phyloP scores from a whole-genome alignment of 495 filamentous ascomycete genomes.

The Aspergillus hancockii region DNA sequence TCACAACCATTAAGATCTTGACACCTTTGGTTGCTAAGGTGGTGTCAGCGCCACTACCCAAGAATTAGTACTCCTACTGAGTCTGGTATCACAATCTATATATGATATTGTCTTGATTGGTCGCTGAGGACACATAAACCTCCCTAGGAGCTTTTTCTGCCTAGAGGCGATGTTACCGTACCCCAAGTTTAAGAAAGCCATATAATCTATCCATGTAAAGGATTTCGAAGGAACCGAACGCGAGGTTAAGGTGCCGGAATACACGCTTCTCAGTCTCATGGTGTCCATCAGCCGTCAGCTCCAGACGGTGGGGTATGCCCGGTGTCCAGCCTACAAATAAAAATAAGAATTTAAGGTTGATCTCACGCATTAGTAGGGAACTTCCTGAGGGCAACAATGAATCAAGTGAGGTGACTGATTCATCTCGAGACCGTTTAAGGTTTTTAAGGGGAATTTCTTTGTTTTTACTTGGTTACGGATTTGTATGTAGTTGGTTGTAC shows the following conservation, averaged over 20 bases:
- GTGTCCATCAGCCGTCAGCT: background rate
- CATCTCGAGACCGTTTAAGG: background rate
- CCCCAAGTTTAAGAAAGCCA: background rate
- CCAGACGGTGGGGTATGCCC: background rate
- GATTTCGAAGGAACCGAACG: no score
- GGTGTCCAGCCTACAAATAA: background rate
- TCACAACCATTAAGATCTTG: background rate
- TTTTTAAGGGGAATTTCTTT: background rate
- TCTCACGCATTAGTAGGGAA: background rate
- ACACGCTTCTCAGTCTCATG: background rate
- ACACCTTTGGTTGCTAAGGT: background rate
- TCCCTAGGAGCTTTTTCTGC: background rate
- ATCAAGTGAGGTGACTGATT: background rate
- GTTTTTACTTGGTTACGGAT: no score
- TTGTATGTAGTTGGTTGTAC: no score
- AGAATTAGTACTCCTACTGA: background rate
- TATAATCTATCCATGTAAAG: no score
- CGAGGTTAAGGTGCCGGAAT: no score
- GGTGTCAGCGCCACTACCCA: background rate
- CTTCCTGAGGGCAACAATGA: background rate
- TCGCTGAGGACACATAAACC: background rate
- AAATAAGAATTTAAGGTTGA: background rate
- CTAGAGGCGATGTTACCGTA: constrained; percentile 5
- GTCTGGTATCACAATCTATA: background rate
- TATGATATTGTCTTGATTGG: background rate